Conservation (phyloP, 192 early-diverging fungal species). For the Coemansia sp. region DNA sequence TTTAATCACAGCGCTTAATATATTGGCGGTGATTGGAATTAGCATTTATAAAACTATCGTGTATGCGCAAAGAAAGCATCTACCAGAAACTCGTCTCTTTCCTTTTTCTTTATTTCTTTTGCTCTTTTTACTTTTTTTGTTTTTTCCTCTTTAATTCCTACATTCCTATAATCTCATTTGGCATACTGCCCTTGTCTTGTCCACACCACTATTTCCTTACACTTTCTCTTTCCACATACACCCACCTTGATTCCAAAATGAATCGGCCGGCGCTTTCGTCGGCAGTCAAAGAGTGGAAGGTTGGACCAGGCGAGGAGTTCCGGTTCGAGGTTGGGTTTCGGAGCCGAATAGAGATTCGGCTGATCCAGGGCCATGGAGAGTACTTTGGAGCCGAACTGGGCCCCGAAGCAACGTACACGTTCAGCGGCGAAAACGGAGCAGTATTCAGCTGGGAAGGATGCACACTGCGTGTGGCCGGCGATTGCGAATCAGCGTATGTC, state of each 20-base stretch:
- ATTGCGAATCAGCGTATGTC: conserved; percentile 77
- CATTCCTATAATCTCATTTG: background rate
- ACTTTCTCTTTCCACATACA: background rate
- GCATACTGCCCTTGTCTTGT: background rate
- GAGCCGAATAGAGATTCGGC: conserved; percentile 63
- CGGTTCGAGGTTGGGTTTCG: conserved; percentile 87
- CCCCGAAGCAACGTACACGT: conserved; percentile 73
- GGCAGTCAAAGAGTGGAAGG: conserved; percentile 58
- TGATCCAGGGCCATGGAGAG: conserved; percentile 73
- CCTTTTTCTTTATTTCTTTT: too few species aligned
- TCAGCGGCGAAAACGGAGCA: conserved; percentile 81
- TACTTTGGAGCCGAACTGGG: conserved; percentile 95
- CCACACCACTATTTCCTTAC: background rate
- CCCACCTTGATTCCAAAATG: background rate
- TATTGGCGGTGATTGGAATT: too few species aligned
- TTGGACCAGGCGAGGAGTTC: conserved; percentile 83
- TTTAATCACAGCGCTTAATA: too few species aligned
- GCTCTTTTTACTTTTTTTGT: too few species aligned
- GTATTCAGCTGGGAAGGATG: conserved; percentile 95
- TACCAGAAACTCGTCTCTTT: too few species aligned
- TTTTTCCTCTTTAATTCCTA: background rate
- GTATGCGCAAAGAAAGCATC: too few species aligned
- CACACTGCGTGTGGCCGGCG: conserved; percentile 61
- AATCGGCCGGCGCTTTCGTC: background rate
- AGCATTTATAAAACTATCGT: too few species aligned